A percentile compares a stretch with the other conserved stretches of the same genome.
Conservation (phyloP, 192 early-diverging fungal genomes). For the Entomortierella beljakovae region DNA sequence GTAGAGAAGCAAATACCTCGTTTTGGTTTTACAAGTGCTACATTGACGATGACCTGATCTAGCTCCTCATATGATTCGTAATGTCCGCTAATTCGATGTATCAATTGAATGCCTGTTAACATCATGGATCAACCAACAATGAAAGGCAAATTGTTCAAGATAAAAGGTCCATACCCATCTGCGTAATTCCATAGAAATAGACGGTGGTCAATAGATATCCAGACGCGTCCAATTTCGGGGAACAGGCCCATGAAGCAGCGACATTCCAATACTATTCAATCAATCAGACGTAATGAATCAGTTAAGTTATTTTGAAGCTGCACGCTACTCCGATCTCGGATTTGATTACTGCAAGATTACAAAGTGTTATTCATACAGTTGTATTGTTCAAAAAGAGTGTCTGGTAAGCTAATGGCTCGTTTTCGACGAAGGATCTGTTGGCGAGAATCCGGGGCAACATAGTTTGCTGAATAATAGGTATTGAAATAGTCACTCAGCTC, state of each 20-base stretch:
- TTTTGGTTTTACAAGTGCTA: slow-evolving; percentile 83
- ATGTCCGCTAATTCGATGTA: slow-evolving; percentile 35
- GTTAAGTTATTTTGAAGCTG: neutral
- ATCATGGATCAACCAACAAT: neutral
- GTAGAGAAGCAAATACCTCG: too few relatives aligned
- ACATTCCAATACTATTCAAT: slow-evolving; percentile 65
- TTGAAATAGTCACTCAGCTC: slow-evolving; percentile 46
- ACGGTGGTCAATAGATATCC: slow-evolving; percentile 91
- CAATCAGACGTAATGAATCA: neutral
- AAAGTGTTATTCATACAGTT: slow-evolving; percentile 58
- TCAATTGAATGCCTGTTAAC: neutral
- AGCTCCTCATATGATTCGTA: slow-evolving; percentile 86
- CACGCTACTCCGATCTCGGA: neutral
- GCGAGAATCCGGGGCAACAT: slow-evolving; percentile 59
- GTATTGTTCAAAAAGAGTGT: slow-evolving; percentile 83
- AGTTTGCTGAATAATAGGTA: slow-evolving; percentile 66
- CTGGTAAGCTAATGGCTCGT: slow-evolving; percentile 76
- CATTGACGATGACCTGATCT: slow-evolving; percentile 89
- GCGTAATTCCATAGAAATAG: slow-evolving; percentile 95
- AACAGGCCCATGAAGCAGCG: slow-evolving; percentile 92
- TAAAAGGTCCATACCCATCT: slow-evolving; percentile 61
- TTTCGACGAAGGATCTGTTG: slow-evolving; percentile 70
- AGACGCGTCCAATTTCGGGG: slow-evolving; percentile 89
- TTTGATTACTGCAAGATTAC: slow-evolving; percentile 2
- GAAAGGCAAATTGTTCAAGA: neutral